Conservation (phyloP, 805 yeast species). For the Pichia cephalocereana region DNA sequence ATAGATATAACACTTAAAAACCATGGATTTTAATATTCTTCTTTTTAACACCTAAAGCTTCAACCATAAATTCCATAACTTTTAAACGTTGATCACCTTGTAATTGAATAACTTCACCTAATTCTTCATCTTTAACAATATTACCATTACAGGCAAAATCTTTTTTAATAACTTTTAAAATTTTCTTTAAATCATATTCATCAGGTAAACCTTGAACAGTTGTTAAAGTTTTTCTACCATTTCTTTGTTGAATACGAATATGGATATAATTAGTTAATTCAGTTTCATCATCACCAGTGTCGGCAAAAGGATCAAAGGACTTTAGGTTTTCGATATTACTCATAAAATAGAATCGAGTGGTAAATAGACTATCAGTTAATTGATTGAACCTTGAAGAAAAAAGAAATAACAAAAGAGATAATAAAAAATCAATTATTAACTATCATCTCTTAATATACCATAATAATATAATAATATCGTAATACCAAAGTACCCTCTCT, state of each 20-base stretch:
- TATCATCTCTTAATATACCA: no score
- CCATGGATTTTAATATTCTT: constrained; percentile 98
- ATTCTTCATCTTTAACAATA: constrained; percentile 90
- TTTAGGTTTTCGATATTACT: constrained; percentile 88
- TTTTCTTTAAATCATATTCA: constrained; percentile 91
- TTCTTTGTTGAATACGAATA: constrained; percentile 98
- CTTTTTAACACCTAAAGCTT: constrained; percentile 84
- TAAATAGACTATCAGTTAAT: no score
- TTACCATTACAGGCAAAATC: constrained; percentile 99
- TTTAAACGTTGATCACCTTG: constrained; percentile 99
- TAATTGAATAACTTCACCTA: constrained; percentile 94
- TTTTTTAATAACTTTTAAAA: constrained; percentile 87
- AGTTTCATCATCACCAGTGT: constrained; percentile 98
- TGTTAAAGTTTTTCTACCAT: constrained; percentile 97
- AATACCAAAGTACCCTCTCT: no score
- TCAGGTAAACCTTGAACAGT: constrained; percentile 96
- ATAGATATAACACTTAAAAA: constrained; percentile 42
- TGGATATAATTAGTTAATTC: constrained; percentile 94
- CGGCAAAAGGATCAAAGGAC: constrained; percentile 96
- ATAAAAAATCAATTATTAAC: no score
- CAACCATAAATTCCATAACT: constrained; percentile 84
- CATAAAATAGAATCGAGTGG: constrained; percentile 32
- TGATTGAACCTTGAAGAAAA: no score
- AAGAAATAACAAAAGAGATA: no score
- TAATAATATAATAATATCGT: no score